These are phyloP conservation scores for Saturnispora saitoi DNA, from an alignment of 805 yeast species.

Conservation along the genomic window DNA sequence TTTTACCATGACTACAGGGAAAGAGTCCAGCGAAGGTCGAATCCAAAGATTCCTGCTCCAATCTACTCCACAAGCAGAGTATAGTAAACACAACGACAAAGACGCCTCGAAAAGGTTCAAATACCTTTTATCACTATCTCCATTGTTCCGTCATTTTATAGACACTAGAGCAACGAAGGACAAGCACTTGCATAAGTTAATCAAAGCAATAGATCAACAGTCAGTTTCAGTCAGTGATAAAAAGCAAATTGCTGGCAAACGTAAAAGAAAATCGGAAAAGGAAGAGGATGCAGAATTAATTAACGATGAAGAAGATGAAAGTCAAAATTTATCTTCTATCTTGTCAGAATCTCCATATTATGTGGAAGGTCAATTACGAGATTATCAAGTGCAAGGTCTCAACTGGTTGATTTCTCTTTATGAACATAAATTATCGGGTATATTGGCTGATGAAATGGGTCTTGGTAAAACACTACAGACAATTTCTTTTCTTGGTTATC, in stretches of 20 bases:
- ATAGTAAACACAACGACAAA: constrained; percentile 37
- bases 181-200: constrained; percentile 52
- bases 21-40: not conserved
- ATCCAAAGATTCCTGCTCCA: constrained; percentile 41
- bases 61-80: constrained; percentile 50
- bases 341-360: constrained; percentile 66
- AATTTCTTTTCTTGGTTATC: constrained; percentile 64
- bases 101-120: constrained; percentile 74
- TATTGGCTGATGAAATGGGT: constrained; percentile 83
- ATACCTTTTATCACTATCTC: constrained; percentile 74
- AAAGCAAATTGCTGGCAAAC: constrained; percentile 16
- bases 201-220: constrained; percentile 31
- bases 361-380: constrained; percentile 54
- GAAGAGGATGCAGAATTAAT: constrained; percentile 93
- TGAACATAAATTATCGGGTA: constrained; percentile 64
- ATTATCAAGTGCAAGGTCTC: constrained; percentile 72
- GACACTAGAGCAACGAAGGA: constrained; percentile 76
- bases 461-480: constrained; percentile 77
- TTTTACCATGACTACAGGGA: not conserved
- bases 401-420: constrained; percentile 69
- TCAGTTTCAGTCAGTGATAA: constrained; percentile 42
- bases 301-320: constrained; percentile 71
- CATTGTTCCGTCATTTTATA: constrained; percentile 80
- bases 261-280: constrained; percentile 83
- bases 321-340: constrained; percentile 49